Evolutionary conservation across 2,329 filamentous ascomycete genomes (phyloP).

Genomic region (Hyphodiscus sp.): DNA sequence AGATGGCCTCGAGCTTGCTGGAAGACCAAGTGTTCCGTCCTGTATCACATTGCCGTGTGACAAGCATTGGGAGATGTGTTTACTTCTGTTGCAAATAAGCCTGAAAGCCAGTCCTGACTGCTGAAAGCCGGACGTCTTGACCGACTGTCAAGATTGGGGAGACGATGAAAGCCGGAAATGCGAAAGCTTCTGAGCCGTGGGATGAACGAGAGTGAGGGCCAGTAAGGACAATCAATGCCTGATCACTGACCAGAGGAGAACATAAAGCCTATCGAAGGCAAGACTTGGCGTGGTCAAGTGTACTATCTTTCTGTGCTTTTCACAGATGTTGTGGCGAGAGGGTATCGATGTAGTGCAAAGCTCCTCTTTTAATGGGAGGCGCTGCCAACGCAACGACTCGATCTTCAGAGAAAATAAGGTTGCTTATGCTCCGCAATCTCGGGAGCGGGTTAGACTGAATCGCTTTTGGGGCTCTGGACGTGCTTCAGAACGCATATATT

Average conservation of each 20-base stretch:
- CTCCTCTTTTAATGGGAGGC: slow-evolving; percentile 16
- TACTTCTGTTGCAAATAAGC: slow-evolving; percentile 16
- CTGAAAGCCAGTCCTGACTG: slow-evolving; percentile 11
- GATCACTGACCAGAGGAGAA: slow-evolving; percentile 26
- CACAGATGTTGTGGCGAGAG: slow-evolving; percentile 2
- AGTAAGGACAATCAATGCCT: slow-evolving; percentile 18
- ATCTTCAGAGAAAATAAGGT: slow-evolving; percentile 24
- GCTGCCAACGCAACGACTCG: slow-evolving; percentile 11
- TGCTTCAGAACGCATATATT: slow-evolving; percentile 27
- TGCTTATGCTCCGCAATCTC: slow-evolving; percentile 19
- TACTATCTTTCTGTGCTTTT: slow-evolving; percentile 8
- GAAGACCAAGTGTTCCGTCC: slow-evolving; percentile 33
- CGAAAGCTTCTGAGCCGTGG: slow-evolving; percentile 18
- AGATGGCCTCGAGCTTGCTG: slow-evolving; percentile 30
- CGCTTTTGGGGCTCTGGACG: slow-evolving; percentile 18
- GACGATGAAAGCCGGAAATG: slow-evolving; percentile 1
- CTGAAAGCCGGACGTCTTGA: slow-evolving; percentile 1
- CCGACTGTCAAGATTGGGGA: slow-evolving; percentile 1
- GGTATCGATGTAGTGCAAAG: slow-evolving; percentile 12
- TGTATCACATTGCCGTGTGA: slow-evolving; percentile 32
- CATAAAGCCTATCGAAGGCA: slow-evolving; percentile 23
- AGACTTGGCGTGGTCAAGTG: slow-evolving; percentile 10
- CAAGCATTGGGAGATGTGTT: slow-evolving; percentile 31
- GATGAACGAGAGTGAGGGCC: slow-evolving; percentile 28
- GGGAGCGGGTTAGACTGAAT: slow-evolving; percentile 18